Percentiles rank a stretch among this genome's conserved stretches.
phyloP scores from a whole-genome alignment of 2,329 filamentous ascomycete species.

The Hypoxylon sp. region DNA sequence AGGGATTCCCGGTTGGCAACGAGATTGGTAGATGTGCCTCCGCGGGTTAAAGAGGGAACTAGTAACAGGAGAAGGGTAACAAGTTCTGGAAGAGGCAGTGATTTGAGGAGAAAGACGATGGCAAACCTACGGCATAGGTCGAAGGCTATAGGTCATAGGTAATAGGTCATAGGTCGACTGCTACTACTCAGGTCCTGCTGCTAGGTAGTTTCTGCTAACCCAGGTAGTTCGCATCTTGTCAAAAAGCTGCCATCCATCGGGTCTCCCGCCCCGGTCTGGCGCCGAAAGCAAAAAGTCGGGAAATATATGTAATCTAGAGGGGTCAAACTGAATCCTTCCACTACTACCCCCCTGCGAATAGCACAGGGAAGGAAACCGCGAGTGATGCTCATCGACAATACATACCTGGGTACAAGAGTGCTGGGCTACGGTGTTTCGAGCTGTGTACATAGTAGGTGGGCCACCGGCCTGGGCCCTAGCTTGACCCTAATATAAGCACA shows the following conservation, averaged over 20 bases:
- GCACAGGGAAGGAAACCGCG: constrained; percentile 52
- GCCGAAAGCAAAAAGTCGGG: constrained; percentile 59
- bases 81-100: constrained; percentile 45
- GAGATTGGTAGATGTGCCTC: constrained; percentile 41
- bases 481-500: constrained; percentile 44
- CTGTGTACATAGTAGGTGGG: constrained; percentile 47
- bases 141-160: background rate
- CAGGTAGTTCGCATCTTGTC: constrained; percentile 45
- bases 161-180: constrained; percentile 25
- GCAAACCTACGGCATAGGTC: constrained; percentile 42
- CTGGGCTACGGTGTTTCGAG: constrained; percentile 52
- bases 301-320: constrained; percentile 59
- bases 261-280: constrained; percentile 51
- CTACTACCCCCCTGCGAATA: constrained; percentile 52
- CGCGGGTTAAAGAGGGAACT: constrained; percentile 32
- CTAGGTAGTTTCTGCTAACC: constrained; percentile 27
- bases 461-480: constrained; percentile 42
- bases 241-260: constrained; percentile 43
- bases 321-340: constrained; percentile 53
- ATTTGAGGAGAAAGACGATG: constrained; percentile 46
- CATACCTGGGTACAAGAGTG: constrained; percentile 46
- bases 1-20: constrained; percentile 37
- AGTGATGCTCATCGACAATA: constrained; percentile 49
- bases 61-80: constrained; percentile 44
- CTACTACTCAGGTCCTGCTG: constrained; percentile 37